Evolutionary conservation across 106 monocot genomes (phyloP), one percentile per base, ranked within the genome.

Genomic region (Dioscorea dumetorum): DNA sequence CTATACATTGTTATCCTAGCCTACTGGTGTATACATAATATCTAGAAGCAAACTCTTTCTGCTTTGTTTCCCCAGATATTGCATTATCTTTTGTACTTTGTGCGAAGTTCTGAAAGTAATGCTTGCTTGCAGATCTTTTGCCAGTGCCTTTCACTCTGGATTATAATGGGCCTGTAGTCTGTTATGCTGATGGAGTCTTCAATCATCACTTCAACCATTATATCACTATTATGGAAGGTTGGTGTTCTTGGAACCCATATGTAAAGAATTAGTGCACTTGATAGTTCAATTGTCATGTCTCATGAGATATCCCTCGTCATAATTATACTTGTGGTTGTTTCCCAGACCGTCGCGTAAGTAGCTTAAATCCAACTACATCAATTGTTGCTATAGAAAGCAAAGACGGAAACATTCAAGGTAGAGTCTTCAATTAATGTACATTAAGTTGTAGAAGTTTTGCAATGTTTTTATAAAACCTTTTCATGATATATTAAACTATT

Each of bases 161-260:
- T 76, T 91, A 83, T 88, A 86, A 86, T 70, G 91, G 65, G 61
- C 31, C 81, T 24, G 20, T 75, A 68, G 76, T 91, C 14, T 59
- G 76, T 58, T 95, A 78, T 82, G 95, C 95, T 65, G 91, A 95
- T 84, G 95, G 95, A 53, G 76, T 86, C 35, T 79, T 91, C 72
- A 81, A 95, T 77, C 74, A 77, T 67, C 81, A 72, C 24, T 84
- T 80, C 48, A 80, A 82, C 12, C 83, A 81, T 56, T 95, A 82
- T 75, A 18, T 95, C 60, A 88, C 91, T 70, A 73, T 95, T 48
- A 88, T 95, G 86, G 95, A 95, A 86, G 95, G 95, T 91, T 57
- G 16, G 60, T 54, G 54, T 19, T 54, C 54, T 54, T 5, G 9
- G 41, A 41, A 41, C 41, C 13, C 18, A 8, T 0, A 19, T 19